A percentile compares a stretch with the other conserved stretches of the same genome.
phyloP scores from a whole-genome alignment of 2,329 filamentous ascomycete genomes.

The Paecilomyces sp. region DNA sequence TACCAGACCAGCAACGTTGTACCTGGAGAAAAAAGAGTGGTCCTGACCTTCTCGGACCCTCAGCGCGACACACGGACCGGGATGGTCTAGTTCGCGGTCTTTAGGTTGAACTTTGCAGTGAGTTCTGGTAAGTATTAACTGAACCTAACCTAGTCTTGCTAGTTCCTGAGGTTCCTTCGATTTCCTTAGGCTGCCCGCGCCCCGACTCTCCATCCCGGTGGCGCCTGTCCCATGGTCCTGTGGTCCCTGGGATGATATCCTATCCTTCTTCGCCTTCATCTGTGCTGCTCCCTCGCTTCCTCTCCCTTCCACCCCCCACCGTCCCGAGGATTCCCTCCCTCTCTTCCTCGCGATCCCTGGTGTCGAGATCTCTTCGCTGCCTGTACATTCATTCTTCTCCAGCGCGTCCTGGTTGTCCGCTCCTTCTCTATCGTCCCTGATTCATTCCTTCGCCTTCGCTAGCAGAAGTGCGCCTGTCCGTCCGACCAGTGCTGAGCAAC shows the following conservation, averaged over 20 bases:
- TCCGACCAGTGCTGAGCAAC: constrained; percentile 4
- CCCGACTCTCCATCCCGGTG: background rate
- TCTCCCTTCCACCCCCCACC: constrained; percentile 3
- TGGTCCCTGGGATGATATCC: constrained; percentile 4
- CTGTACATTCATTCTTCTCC: background rate
- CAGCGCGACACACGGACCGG: background rate
- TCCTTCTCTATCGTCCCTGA: constrained; percentile 20
- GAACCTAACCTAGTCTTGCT: background rate
- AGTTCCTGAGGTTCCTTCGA: background rate
- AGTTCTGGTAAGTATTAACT: too few relatives aligned
- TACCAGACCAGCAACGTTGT: background rate
- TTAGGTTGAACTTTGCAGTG: too few relatives aligned
- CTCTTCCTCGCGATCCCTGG: constrained; percentile 6
- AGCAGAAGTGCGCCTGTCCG: constrained; percentile 9
- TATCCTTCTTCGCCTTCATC: constrained; percentile 7
- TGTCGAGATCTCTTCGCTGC: background rate
- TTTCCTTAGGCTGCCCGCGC: background rate
- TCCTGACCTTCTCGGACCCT: background rate
- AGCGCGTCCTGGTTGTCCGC: constrained; percentile 34
- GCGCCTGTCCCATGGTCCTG: background rate
- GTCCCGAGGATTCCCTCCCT: constrained; percentile 5
- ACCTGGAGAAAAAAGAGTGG: background rate
- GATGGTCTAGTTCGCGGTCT: background rate
- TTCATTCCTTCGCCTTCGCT: constrained; percentile 11
- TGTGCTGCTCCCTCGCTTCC: constrained; percentile 8